These are phyloP conservation scores for Fallopia convolvulus DNA, from an alignment of 148 eudicot genomes.

Conservation along the genomic window DNA sequence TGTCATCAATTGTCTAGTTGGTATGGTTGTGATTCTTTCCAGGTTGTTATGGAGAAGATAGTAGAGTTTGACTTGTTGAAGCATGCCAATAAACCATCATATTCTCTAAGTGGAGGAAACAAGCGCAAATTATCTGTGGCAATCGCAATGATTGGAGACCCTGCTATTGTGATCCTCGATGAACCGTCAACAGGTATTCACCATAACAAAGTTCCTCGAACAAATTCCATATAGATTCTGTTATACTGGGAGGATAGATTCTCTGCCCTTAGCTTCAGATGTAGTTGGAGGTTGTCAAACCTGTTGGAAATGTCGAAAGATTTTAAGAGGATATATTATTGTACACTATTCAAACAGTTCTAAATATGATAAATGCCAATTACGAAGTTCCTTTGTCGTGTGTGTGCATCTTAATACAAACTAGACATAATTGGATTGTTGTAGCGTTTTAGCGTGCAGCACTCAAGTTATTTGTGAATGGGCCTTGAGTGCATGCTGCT, in stretches of 20 bases:
- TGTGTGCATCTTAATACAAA: not conserved
- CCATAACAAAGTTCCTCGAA: not conserved
- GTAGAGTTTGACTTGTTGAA: constrained; percentile 82
- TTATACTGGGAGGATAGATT: not conserved
- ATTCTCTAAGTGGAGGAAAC: constrained; percentile 88
- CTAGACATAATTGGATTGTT: not conserved
- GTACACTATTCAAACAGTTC: not conserved
- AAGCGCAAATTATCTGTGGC: constrained; percentile 98
- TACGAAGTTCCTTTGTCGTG: not conserved
- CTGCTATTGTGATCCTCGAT: constrained; percentile 91
- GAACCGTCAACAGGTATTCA: constrained; percentile 91
- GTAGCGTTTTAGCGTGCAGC: not conserved
- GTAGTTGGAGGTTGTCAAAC: not conserved
- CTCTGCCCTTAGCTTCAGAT: not conserved
- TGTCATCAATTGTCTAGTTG: constrained; percentile 2
- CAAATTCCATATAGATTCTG: not conserved
- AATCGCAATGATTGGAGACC: constrained; percentile 98
- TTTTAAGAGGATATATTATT: not conserved
- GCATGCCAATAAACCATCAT: constrained; percentile 82
- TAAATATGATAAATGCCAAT: not conserved
- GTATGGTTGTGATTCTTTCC: constrained; percentile 10
- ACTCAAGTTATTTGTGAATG: not conserved
- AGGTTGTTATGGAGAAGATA: constrained; percentile 88
- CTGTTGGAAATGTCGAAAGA: not conserved
- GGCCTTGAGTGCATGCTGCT: not conserved